Evolutionary conservation across 2,329 filamentous ascomycete species (phyloP), one percentile per base, ranked within the genome.

Genomic region (Alternaria alternata): DNA sequence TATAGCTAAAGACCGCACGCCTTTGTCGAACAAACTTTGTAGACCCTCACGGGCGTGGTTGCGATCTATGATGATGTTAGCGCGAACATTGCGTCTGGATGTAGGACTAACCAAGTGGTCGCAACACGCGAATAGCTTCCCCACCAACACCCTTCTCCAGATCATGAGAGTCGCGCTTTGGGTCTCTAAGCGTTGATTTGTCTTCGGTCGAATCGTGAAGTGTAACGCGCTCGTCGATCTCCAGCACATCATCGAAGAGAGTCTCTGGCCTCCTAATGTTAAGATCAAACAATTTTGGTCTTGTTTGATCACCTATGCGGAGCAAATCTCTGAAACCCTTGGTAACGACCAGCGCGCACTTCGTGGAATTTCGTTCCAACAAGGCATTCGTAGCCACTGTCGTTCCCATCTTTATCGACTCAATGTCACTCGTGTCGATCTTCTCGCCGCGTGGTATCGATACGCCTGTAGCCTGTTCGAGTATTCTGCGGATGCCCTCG

Each of bases 1-100:
- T 7, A 81, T 71, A 0, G 77, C 78, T 34, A 80, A 54, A 1
- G 76, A 78, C 8, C 77, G 66, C 32, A 74, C 74, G 1, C 78
- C 79, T n/a, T 74, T 66, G 1, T 70, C 58, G 51, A 68, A 77
- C 3, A 81, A 60, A 1, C 41, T 24, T 26, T 70, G 62, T 1
- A 76, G 65, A 18, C 58, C 56, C 49, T 63, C 28, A 22, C 57
- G 55, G 12, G 44, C 43, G 30, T 48, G 24, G 44, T 39, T 55
- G 43, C 7, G 41, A 22, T 43, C 48, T 59, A 14, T 62, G 1
- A 55, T 53, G 18, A 16, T 32, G 26, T 47, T n/a, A 47, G 44
- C 44, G n/a, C 7, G 44, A 26, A 47, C 12, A 12, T 47, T n/a
- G 14, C 32, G 12, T 34, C 32, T 34, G 5, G 32, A 14, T 14